A percentile compares a stretch with the other conserved stretches of the same genome.
These are phyloP conservation scores for Dentipellis sp. DNA, from an alignment of 768 basidiomycete genomes.

Conservation along the genomic window DNA sequence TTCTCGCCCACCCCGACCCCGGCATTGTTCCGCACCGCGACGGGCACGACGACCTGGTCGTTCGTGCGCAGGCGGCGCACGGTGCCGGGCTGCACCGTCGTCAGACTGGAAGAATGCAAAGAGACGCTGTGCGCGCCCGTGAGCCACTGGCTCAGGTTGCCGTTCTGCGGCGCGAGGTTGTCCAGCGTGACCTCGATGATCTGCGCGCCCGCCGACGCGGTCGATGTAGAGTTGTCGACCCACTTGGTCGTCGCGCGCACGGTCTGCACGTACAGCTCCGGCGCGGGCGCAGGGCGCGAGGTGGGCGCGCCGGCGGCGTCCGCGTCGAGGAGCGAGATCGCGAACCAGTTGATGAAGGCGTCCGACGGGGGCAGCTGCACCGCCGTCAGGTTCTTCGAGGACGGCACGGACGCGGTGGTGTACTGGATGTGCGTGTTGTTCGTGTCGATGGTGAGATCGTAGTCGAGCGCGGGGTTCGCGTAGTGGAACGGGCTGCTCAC, in stretches of 20 bases:
- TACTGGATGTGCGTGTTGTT: constrained; percentile 37
- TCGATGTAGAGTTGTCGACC: constrained; percentile 27
- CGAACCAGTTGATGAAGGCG: constrained; percentile 28
- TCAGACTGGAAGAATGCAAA: constrained; percentile 18
- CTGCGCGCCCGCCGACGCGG: constrained; percentile 30
- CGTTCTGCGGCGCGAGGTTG: constrained; percentile 34
- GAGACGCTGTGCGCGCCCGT: constrained; percentile 10
- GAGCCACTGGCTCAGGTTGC: constrained; percentile 26
- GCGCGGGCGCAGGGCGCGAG: neutral
- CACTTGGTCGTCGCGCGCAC: constrained; percentile 39
- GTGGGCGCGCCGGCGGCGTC: neutral
- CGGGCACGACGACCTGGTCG: constrained; percentile 42
- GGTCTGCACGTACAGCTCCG: constrained; percentile 28
- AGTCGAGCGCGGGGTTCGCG: constrained; percentile 15
- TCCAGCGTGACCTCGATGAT: constrained; percentile 42
- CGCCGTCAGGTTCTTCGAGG: constrained; percentile 24
- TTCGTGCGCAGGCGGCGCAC: constrained; percentile 38
- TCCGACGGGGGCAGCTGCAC: constrained; percentile 33
- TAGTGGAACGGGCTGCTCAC: constrained; percentile 39
- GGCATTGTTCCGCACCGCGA: constrained; percentile 27
- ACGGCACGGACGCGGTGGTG: constrained; percentile 33
- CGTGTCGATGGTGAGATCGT: constrained; percentile 27
- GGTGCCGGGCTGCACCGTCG: constrained; percentile 32
- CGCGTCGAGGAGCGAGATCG: constrained; percentile 26
- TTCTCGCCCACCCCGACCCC: constrained; percentile 9